These are phyloP conservation scores for Glarea lozoyensis DNA, from an alignment of 495 filamentous ascomycete species.

Conservation along the genomic window DNA sequence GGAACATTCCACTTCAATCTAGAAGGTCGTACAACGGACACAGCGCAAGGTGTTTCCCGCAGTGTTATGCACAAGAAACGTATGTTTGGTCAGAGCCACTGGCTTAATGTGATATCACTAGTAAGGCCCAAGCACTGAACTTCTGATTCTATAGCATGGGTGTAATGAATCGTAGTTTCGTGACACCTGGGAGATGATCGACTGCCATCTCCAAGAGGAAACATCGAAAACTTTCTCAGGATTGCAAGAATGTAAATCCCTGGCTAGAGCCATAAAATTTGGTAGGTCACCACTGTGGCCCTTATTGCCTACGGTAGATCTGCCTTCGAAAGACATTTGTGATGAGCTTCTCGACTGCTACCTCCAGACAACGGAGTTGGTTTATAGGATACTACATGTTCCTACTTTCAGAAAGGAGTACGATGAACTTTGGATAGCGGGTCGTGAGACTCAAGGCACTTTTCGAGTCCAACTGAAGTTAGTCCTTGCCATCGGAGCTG, in stretches of 20 bases:
- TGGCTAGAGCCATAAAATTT: slow-evolving; percentile 38
- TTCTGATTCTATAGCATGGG: neutral
- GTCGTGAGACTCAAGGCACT: slow-evolving; percentile 4
- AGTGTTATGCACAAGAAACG: slow-evolving; percentile 40
- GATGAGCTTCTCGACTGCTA: slow-evolving; percentile 38
- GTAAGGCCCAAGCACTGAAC: slow-evolving; percentile 25
- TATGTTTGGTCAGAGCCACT: slow-evolving; percentile 44
- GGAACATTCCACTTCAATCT: neutral
- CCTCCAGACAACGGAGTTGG: slow-evolving; percentile 33
- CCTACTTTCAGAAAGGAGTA: slow-evolving; percentile 47
- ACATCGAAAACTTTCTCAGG: slow-evolving; percentile 20
- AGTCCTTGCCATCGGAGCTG: slow-evolving; percentile 41
- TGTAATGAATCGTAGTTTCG: slow-evolving; percentile 25
- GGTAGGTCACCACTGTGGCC: slow-evolving; percentile 34
- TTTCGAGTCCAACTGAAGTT: slow-evolving; percentile 46
- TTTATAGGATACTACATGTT: slow-evolving; percentile 46
- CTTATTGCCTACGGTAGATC: slow-evolving; percentile 21
- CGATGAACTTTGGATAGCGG: slow-evolving; percentile 29
- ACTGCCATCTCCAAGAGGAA: slow-evolving; percentile 27
- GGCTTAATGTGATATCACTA: slow-evolving; percentile 33
- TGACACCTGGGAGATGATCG: slow-evolving; percentile 29
- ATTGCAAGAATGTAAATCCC: slow-evolving; percentile 34
- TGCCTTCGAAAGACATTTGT: slow-evolving; percentile 38
- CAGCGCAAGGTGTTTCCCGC: slow-evolving; percentile 22
- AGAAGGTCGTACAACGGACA: slow-evolving; percentile 1